Evolutionary conservation across 768 basidiomycete species (phyloP).

Genomic region (Daedalea quercina): DNA sequence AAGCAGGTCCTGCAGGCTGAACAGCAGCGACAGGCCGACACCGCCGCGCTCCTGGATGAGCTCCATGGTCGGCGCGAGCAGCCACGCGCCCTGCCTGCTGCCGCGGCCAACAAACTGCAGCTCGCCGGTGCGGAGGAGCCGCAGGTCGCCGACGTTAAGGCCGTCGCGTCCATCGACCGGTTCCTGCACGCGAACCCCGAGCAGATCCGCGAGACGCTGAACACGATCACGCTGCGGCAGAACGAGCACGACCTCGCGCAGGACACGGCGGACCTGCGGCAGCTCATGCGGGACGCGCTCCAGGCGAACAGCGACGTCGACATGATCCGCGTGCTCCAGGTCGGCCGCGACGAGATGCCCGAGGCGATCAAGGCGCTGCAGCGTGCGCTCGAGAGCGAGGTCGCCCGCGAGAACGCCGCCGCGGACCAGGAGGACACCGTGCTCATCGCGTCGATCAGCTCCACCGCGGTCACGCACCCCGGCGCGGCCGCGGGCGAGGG

Average conservation of each 20-base stretch:
- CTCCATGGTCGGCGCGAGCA: slow-evolving; percentile 13
- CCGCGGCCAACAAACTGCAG: slow-evolving; percentile 5
- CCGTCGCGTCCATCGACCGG: slow-evolving; percentile 1
- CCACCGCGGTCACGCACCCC: neutral
- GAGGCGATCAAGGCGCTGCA: slow-evolving; percentile 80
- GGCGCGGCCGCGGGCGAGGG: neutral
- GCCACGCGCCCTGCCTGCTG: neutral
- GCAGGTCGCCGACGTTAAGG: neutral
- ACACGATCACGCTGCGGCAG: slow-evolving; percentile 29
- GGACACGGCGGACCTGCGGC: slow-evolving; percentile 51
- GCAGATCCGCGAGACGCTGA: slow-evolving; percentile 11
- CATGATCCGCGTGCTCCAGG: slow-evolving; percentile 57
- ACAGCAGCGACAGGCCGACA: slow-evolving; percentile 27
- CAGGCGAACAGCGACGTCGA: slow-evolving; percentile 53
- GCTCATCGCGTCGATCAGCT: neutral
- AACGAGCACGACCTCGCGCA: slow-evolving; percentile 39
- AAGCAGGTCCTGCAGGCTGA: slow-evolving; percentile 41
- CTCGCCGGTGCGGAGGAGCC: slow-evolving; percentile 9
- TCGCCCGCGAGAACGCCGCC: slow-evolving; percentile 17
- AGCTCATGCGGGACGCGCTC: slow-evolving; percentile 53
- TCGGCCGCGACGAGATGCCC: slow-evolving; percentile 62
- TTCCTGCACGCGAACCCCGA: neutral
- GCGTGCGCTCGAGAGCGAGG: slow-evolving; percentile 49
- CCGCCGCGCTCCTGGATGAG: slow-evolving; percentile 28
- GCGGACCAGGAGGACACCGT: neutral